Percentiles rank a stretch among this genome's conserved stretches.
Evolutionary conservation across 805 yeast species (phyloP).

Genomic region (Monosporozyma unispora): DNA sequence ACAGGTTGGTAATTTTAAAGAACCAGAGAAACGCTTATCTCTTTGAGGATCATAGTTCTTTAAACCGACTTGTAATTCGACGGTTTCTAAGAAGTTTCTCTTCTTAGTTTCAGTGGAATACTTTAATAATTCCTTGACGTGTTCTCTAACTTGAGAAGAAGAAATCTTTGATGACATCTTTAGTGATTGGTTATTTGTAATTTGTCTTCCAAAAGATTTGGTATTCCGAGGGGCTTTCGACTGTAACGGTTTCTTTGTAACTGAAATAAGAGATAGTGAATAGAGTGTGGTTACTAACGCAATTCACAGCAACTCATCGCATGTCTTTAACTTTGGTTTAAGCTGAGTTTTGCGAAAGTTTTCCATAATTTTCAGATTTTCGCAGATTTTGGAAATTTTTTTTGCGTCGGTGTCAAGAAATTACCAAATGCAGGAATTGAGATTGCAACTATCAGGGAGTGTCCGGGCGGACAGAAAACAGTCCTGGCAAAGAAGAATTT

Average conservation of each 20-base stretch:
- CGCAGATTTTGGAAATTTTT: no score
- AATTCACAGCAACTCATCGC: background rate
- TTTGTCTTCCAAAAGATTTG: constrained; percentile 70
- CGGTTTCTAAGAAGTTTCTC: constrained; percentile 99
- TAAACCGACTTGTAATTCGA: constrained; percentile 98
- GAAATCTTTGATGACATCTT: constrained; percentile 85
- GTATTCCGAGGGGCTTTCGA: constrained; percentile 47
- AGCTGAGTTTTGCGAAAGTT: no score
- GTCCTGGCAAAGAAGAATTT: no score
- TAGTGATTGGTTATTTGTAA: constrained; percentile 7
- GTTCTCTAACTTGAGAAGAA: constrained; percentile 89
- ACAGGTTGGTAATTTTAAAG: constrained; percentile 94
- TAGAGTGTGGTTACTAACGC: background rate
- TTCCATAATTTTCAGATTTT: no score
- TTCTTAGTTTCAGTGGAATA: constrained; percentile 92
- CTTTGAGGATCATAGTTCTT: constrained; percentile 99
- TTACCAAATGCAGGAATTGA: no score
- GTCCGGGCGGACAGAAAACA: no score
- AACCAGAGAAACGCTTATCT: constrained; percentile 99
- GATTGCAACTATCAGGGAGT: no score
- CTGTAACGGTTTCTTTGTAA: constrained; percentile 16
- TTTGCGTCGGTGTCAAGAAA: no score
- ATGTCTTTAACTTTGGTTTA: background rate
- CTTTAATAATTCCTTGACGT: constrained; percentile 86
- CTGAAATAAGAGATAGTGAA: background rate